Conservation (phyloP, 495 filamentous ascomycete genomes). For the Hamigera avellanea region DNA sequence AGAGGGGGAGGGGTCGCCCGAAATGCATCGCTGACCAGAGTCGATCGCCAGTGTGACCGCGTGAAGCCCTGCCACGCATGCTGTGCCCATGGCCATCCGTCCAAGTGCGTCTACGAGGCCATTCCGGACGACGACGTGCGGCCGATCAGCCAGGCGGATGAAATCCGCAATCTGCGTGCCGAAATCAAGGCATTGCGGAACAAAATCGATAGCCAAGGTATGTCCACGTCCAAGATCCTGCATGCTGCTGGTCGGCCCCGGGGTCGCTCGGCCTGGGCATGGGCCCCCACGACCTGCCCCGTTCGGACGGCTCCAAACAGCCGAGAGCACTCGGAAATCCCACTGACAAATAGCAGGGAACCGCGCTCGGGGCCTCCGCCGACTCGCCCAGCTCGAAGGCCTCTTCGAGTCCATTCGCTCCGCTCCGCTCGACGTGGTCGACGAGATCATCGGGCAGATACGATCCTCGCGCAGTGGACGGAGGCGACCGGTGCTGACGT, state of each 20-base stretch:
- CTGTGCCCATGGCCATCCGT: constrained; percentile 35
- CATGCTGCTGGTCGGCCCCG: too few species aligned
- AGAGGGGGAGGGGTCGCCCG: background rate
- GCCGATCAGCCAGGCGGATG: constrained; percentile 31
- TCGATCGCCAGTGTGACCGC: constrained; percentile 27
- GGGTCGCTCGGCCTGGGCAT: too few species aligned
- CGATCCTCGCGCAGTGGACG: constrained; percentile 14
- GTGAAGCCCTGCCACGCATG: constrained; percentile 36
- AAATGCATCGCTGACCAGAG: constrained; percentile 1
- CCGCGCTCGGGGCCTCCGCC: constrained; percentile 11
- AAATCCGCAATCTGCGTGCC: constrained; percentile 28
- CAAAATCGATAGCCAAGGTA: constrained; percentile 22
- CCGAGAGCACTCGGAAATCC: too few species aligned
- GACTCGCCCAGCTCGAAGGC: constrained; percentile 23
- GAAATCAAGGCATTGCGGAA: constrained; percentile 26
- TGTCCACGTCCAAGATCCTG: constrained; percentile 2
- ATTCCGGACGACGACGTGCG: constrained; percentile 24
- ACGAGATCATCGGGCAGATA: constrained; percentile 23
- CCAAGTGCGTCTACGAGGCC: constrained; percentile 30
- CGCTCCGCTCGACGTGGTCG: constrained; percentile 22
- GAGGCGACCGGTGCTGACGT: constrained; percentile 9
- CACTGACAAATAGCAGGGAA: too few species aligned
- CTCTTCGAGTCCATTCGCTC: constrained; percentile 32
- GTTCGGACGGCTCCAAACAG: too few species aligned
- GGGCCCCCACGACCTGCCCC: too few species aligned